phyloP scores from a whole-genome alignment of 75 land plant genomes.

The Azolla pinnata region DNA sequence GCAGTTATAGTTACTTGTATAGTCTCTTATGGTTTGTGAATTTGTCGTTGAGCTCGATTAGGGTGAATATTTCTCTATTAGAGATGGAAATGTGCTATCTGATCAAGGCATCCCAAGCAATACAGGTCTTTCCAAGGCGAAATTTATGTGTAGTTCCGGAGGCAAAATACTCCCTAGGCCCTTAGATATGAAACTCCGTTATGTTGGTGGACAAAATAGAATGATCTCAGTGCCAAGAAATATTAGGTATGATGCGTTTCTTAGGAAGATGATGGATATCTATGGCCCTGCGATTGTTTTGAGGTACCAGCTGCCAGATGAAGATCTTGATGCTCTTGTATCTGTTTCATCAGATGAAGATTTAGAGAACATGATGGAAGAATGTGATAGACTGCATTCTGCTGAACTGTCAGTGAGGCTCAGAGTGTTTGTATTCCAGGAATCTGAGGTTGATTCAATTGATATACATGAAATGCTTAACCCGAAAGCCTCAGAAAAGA shows the following conservation, averaged over 20 bases:
- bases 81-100: background rate
- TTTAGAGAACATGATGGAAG: slow-evolving; percentile 76
- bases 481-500: slow-evolving; percentile 21
- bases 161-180: slow-evolving; percentile 78
- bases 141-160: slow-evolving; percentile 69
- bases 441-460: slow-evolving; percentile 33
- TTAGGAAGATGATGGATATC: slow-evolving; percentile 43
- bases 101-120: background rate
- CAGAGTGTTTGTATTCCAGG: slow-evolving; percentile 50
- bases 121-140: slow-evolving; percentile 30
- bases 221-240: slow-evolving; percentile 44
- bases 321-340: slow-evolving; percentile 72
- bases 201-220: slow-evolving; percentile 82
- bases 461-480: slow-evolving; percentile 26
- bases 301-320: slow-evolving; percentile 73
- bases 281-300: slow-evolving; percentile 35
- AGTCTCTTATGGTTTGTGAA: too few relatives aligned
- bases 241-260: slow-evolving; percentile 45
- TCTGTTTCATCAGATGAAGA: slow-evolving; percentile 62
- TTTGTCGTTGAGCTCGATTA: too few relatives aligned
- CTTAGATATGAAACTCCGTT: slow-evolving; percentile 73
- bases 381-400: slow-evolving; percentile 48
- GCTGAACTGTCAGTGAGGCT: slow-evolving; percentile 40
- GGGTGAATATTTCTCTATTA: too few relatives aligned
- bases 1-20: too few relatives aligned